These are phyloP conservation scores for Luffa acutangula DNA, from an alignment of 306 rosid genomes.

Conservation along the genomic window DNA sequence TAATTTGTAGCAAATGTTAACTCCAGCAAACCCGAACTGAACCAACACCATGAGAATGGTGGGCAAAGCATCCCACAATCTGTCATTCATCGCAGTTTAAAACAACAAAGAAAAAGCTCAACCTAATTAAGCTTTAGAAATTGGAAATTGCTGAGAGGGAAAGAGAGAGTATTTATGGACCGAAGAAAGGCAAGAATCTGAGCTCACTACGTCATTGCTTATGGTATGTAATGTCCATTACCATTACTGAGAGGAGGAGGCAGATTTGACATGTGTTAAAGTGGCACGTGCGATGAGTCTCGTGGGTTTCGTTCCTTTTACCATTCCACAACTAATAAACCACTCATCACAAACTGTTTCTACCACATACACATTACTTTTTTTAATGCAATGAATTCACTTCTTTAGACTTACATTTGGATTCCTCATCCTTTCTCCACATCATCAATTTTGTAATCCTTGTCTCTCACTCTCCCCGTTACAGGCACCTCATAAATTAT, in stretches of 20 bases:
- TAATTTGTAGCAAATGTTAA: constrained; percentile 31
- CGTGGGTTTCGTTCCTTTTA: neutral
- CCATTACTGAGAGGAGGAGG: neutral
- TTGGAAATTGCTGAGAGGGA: neutral
- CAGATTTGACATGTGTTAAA: neutral
- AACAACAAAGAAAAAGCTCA: no score
- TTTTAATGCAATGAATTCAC: neutral
- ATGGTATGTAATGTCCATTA: neutral
- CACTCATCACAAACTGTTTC: neutral
- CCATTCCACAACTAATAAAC: neutral
- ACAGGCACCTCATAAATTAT: no score
- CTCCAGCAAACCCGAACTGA: constrained; percentile 18
- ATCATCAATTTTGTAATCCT: no score
- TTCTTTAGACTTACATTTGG: no score
- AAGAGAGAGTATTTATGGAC: neutral
- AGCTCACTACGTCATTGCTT: neutral
- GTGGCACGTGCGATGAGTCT: neutral
- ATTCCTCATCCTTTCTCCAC: no score
- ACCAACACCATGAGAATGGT: constrained; percentile 27
- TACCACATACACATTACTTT: neutral
- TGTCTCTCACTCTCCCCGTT: no score
- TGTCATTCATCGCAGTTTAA: neutral
- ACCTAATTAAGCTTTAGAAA: neutral
- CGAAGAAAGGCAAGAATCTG: neutral
- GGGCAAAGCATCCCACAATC: neutral